Conservation (phyloP, 345 rosid genomes). For the Nephelium lappaceum region DNA sequence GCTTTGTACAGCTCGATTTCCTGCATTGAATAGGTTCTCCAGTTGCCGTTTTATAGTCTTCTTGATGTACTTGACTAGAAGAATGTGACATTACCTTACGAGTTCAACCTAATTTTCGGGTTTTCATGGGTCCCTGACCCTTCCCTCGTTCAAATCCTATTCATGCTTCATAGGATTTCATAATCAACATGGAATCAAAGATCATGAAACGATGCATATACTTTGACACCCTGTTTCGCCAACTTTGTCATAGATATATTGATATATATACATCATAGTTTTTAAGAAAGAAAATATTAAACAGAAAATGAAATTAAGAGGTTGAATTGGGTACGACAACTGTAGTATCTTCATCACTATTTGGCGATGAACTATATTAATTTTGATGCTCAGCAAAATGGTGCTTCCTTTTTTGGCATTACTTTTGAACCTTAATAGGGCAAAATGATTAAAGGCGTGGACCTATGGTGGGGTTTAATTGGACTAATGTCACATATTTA, state of each 20-base stretch:
- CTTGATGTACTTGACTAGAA: constrained; percentile 32
- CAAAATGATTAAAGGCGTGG: constrained; percentile 32
- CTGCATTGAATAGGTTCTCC: background rate
- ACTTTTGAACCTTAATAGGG: constrained; percentile 35
- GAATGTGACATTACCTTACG: constrained; percentile 30
- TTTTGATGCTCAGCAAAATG: constrained; percentile 1
- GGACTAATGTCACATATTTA: constrained; percentile 39
- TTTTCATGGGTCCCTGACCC: constrained; percentile 3
- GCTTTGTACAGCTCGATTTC: background rate
- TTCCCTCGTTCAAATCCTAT: background rate
- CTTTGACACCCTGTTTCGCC: background rate
- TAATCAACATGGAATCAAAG: background rate
- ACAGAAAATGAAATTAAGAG: background rate
- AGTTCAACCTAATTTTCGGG: background rate
- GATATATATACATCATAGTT: background rate
- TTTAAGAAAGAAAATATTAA: background rate
- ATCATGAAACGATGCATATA: background rate
- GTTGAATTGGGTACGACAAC: background rate
- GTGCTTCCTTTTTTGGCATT: constrained; percentile 34
- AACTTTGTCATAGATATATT: background rate
- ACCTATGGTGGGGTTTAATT: constrained; percentile 39
- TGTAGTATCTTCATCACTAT: background rate
- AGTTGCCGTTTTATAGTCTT: constrained; percentile 8
- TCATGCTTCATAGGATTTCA: background rate
- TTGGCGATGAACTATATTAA: background rate